Evolutionary conservation across 208 protist genomes (phyloP).

Genomic region (Phytomonas sp.): DNA sequence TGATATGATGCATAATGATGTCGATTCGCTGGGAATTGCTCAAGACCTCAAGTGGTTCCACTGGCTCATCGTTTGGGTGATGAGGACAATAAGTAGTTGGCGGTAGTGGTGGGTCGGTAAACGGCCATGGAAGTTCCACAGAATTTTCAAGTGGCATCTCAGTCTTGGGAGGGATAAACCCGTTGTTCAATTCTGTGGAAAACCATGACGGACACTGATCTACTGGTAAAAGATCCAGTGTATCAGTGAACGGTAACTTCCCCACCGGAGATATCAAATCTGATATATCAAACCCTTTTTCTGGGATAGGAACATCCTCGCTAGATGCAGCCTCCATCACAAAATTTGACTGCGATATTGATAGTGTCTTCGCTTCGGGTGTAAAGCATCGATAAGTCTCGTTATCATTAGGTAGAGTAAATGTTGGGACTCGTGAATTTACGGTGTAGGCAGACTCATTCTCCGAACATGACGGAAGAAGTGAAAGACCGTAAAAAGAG

Average conservation of each 20-base stretch:
- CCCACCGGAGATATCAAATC: background rate
- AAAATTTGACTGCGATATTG: background rate
- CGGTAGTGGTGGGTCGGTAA: slow-evolving; percentile 30
- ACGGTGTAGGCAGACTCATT: background rate
- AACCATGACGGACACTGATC: slow-evolving; percentile 38
- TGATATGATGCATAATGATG: slow-evolving; percentile 56
- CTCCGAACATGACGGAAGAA: background rate
- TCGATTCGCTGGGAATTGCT: slow-evolving; percentile 25
- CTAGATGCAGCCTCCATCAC: background rate
- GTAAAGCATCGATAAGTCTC: background rate
- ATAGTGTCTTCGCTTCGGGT: background rate
- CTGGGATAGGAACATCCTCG: background rate
- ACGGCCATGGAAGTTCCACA: slow-evolving; percentile 35
- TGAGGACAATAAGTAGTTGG: slow-evolving; percentile 14
- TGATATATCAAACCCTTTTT: background rate
- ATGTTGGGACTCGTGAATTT: background rate
- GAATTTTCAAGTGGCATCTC: slow-evolving; percentile 14
- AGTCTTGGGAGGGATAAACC: slow-evolving; percentile 8
- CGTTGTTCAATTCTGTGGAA: slow-evolving; percentile 53
- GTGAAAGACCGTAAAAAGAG: slow-evolving; percentile 1
- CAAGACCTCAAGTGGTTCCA: slow-evolving; percentile 22
- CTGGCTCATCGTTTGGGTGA: slow-evolving; percentile 14
- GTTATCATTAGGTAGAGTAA: background rate
- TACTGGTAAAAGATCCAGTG: slow-evolving; percentile 24
- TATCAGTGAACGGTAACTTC: background rate